Conservation (phyloP, 208 protist genomes). For the Acanthamoeba sp. region DNA sequence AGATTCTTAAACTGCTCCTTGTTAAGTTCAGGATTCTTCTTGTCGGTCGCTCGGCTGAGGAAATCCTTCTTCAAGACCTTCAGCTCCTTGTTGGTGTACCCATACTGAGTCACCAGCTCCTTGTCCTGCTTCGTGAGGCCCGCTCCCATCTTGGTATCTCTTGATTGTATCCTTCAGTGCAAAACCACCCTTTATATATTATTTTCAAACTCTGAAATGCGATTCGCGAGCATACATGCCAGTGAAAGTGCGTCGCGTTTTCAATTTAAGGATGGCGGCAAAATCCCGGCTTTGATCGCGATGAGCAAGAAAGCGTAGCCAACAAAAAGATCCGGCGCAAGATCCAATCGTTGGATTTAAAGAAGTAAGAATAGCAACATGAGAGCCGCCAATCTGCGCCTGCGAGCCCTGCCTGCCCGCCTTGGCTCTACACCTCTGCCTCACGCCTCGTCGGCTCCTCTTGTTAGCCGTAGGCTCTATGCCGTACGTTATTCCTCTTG, state of each 20-base stretch:
- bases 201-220: too few species aligned
- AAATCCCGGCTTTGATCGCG: too few species aligned
- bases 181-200: background rate
- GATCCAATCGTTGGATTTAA: background rate
- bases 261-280: background rate
- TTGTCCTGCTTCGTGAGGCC: conserved; percentile 48
- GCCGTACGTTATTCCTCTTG: conserved; percentile 80
- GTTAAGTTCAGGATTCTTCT: conserved; percentile 59
- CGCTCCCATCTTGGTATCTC: background rate
- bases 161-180: background rate
- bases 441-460: background rate
- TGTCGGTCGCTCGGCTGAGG: conserved; percentile 1
- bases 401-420: background rate
- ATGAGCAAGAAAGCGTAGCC: too few species aligned
- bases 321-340: background rate
- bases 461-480: background rate
- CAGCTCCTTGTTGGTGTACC: conserved; percentile 53
- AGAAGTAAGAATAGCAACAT: background rate
- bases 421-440: background rate
- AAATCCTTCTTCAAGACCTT: conserved; percentile 49
- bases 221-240: too few species aligned
- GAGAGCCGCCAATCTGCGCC: conserved; percentile 15
- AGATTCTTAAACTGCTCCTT: conserved; percentile 68
- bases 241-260: background rate
- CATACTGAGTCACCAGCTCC: background rate